Base-by-base conservation (phyloP, 352 stramenopile species). In the Globisporangium perplexum region DNA sequence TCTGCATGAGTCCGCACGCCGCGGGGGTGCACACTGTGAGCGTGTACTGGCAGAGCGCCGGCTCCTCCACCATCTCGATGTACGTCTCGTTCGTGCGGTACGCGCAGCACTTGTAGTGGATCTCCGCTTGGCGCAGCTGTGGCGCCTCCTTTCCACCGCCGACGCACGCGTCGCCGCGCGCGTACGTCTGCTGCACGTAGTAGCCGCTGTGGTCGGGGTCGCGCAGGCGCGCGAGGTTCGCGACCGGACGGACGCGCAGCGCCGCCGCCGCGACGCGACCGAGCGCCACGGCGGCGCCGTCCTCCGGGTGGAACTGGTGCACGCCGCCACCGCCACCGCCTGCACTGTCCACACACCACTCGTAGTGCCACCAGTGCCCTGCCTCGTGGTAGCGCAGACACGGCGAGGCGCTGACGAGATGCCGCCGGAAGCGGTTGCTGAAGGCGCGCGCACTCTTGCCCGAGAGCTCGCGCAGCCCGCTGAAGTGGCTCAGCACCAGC, bases 41-140 rank as follows among this genome's bases (percentile, higher is more conserved):
- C 15, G 68, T 60, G 59, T 94, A 93, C 14, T 70, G 50, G 51
- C 84, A 94, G 1, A 59, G 11, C 3, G 24, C 3, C 0, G 68
- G 71, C 46, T 94, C 84, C 22, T 83, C 57, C 11, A 94, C 62
- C 3, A 55, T 48, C 30, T 90, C 79, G 24, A 94, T 80, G 59
- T 93, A 94, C 43, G 78, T 90, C 57, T 94, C 84, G 44, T 90
- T 89, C n/a, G 72, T 65, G 18, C 77, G 80, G 30, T 90, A 80
- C 1, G 65, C 65, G 55, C 84, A 94, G 74, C 84, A 94, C 48
- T 80, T 83, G 50, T 88, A 86, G 55, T 74, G 69, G 22, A 91
- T 71, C 12, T 67, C 53, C 3, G 76, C 65, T 8, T 55, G 55
- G 8, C 75, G 66, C 43, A 51, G 53, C 24, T 26, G 38, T 2